Evolutionary conservation across 306 rosid species (phyloP).

Genomic region (Myrica gale): DNA sequence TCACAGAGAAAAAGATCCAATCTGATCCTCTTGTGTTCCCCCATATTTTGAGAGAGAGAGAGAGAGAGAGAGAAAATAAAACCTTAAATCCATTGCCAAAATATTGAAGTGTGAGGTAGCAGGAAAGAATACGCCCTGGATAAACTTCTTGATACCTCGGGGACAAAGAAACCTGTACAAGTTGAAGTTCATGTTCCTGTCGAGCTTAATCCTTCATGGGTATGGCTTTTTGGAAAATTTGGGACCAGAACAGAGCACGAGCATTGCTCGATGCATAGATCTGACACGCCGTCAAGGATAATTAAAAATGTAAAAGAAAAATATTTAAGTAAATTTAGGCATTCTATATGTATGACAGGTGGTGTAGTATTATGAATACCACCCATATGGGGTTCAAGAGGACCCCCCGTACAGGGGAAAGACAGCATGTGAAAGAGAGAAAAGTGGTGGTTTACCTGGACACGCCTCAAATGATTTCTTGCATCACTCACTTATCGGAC

Average conservation of each 20-base stretch:
- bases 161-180: neutral
- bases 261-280: neutral
- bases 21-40: too few species aligned
- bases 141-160: neutral
- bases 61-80: too few species aligned
- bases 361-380: slow-evolving; percentile 35
- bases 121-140: too few species aligned
- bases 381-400: slow-evolving; percentile 42
- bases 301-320: neutral
- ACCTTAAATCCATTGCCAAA: too few species aligned
- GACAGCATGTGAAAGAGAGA: slow-evolving; percentile 25
- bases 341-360: slow-evolving; percentile 26
- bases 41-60: too few species aligned
- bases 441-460: neutral
- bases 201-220: neutral
- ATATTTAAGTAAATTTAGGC: neutral
- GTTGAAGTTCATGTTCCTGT: neutral
- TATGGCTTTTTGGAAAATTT: neutral
- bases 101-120: too few species aligned
- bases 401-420: slow-evolving; percentile 40
- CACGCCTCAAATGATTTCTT: slow-evolving; percentile 31
- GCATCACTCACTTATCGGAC: slow-evolving; percentile 2
- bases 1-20: too few species aligned
- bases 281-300: neutral
- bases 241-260: neutral